phyloP scores from a whole-genome alignment of 768 basidiomycete genomes.

The Neoboletus subvelutipes region DNA sequence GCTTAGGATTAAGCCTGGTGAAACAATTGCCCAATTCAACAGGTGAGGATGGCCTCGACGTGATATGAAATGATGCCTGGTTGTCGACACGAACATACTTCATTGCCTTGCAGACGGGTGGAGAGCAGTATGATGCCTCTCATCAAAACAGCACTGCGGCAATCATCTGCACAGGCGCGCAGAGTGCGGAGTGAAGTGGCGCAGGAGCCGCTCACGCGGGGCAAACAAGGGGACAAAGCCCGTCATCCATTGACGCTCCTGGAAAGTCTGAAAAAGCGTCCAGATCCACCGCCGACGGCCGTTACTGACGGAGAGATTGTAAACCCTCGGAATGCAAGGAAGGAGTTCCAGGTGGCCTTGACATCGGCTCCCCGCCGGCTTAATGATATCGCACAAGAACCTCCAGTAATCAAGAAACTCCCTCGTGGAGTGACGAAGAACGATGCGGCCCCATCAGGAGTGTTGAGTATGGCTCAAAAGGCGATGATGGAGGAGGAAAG shows the following conservation, averaged over 20 bases:
- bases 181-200: conserved; percentile 36
- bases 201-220: conserved; percentile 20
- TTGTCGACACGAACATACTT: conserved; percentile 7
- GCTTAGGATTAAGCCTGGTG: conserved; percentile 59
- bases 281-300: conserved; percentile 15
- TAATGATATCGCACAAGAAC: conserved; percentile 69
- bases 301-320: conserved; percentile 22
- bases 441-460: conserved; percentile 36
- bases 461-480: conserved; percentile 74
- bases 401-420: conserved; percentile 58
- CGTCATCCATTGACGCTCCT: conserved; percentile 8
- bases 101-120: conserved; percentile 53
- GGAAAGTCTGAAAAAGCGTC: conserved; percentile 10
- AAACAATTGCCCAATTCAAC: conserved; percentile 76
- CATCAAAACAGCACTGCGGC: conserved; percentile 58
- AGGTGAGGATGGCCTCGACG: conserved; percentile 42
- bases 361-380: conserved; percentile 62
- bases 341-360: conserved; percentile 50
- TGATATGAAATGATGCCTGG: conserved; percentile 10
- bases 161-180: conserved; percentile 52
- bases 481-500: conserved; percentile 76
- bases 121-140: conserved; percentile 69
- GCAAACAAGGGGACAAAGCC: conserved; percentile 7
- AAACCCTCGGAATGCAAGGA: conserved; percentile 19
- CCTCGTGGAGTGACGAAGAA: conserved; percentile 44